A percentile compares a stretch with the other conserved stretches of the same genome.
phyloP scores from a whole-genome alignment of 441 rosid species.

The Breynia disticha region DNA sequence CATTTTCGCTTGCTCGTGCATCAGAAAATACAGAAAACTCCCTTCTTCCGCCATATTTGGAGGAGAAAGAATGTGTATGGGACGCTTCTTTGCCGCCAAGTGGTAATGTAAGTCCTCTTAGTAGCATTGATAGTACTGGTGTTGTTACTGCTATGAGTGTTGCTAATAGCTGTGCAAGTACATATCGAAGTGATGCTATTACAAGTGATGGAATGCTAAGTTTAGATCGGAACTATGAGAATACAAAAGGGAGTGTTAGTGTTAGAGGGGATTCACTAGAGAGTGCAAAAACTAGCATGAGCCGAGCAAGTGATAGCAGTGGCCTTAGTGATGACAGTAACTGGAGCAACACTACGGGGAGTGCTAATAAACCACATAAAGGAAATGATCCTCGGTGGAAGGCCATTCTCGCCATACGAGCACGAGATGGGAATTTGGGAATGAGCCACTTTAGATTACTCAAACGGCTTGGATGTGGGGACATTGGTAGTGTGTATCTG shows the following conservation, averaged over 20 bases:
- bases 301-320: slow-evolving; percentile 88
- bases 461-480: slow-evolving; percentile 90
- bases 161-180: slow-evolving; percentile 67
- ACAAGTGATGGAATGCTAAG: slow-evolving; percentile 74
- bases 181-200: slow-evolving; percentile 50
- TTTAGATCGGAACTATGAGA: slow-evolving; percentile 64
- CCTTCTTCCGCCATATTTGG: slow-evolving; percentile 47
- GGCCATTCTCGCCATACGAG: slow-evolving; percentile 76
- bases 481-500: slow-evolving; percentile 91
- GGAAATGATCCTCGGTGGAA: slow-evolving; percentile 98
- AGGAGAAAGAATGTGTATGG: slow-evolving; percentile 91
- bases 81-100: slow-evolving; percentile 93
- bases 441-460: slow-evolving; percentile 91
- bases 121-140: slow-evolving; percentile 41
- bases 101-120: slow-evolving; percentile 77
- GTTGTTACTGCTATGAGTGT: slow-evolving; percentile 52
- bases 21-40: slow-evolving; percentile 31
- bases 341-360: slow-evolving; percentile 85
- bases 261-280: slow-evolving; percentile 77
- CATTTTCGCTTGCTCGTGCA: too few species aligned
- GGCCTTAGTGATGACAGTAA: slow-evolving; percentile 94
- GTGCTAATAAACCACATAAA: slow-evolving; percentile 88
- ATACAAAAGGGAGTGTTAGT: slow-evolving; percentile 54
- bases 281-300: slow-evolving; percentile 75
- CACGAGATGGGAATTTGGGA: slow-evolving; percentile 77